Conservation (phyloP, 257 asterid genomes). For the Solanum pinnatisectum region DNA sequence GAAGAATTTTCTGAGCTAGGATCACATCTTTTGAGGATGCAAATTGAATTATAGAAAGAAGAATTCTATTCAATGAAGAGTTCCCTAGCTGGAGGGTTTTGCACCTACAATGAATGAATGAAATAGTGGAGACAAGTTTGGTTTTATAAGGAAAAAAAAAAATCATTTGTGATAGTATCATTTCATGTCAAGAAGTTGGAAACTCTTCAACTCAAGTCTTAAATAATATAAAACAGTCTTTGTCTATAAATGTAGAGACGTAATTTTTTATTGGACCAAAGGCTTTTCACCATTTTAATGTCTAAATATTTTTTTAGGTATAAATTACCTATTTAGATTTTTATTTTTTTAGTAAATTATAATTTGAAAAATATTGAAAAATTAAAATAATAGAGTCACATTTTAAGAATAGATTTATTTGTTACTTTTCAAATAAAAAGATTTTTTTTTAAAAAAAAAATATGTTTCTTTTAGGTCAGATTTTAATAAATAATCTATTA, state of each 20-base stretch:
- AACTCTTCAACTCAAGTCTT: not conserved
- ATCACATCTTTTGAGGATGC: not conserved
- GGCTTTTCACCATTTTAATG: not conserved
- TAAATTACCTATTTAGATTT: too few species aligned
- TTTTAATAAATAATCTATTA: not conserved
- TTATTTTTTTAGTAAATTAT: too few species aligned
- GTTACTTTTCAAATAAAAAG: not conserved
- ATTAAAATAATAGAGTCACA: not conserved
- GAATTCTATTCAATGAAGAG: not conserved
- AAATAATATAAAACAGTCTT: too few species aligned
- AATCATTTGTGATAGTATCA: not conserved
- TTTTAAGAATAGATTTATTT: not conserved
- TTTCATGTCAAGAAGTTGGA: not conserved
- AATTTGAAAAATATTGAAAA: too few species aligned
- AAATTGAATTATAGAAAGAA: not conserved
- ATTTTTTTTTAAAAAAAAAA: too few species aligned
- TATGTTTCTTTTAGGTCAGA: not conserved
- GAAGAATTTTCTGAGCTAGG: not conserved
- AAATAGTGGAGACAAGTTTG: not conserved
- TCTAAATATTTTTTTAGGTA: not conserved
- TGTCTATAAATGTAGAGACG: too few species aligned
- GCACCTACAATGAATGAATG: not conserved
- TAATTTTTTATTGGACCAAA: not conserved
- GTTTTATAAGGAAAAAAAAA: not conserved
- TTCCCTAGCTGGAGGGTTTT: not conserved